phyloP scores from a whole-genome alignment of 495 filamentous ascomycete species.

The Aspergillus diversus region DNA sequence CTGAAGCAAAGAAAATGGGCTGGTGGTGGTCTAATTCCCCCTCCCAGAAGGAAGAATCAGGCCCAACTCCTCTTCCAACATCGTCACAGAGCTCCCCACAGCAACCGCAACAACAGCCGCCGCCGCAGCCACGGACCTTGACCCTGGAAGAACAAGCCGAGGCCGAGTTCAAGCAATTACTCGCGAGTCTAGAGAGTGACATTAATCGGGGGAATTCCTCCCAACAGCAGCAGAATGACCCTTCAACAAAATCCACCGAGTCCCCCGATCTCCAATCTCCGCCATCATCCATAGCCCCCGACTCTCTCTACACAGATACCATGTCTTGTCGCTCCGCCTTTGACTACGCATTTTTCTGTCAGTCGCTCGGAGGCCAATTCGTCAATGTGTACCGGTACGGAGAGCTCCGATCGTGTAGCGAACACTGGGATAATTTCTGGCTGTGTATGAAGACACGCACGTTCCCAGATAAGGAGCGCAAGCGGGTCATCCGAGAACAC shows the following conservation, averaged over 20 bases:
- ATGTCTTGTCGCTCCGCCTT: constrained; percentile 92
- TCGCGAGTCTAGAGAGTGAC: constrained; percentile 51
- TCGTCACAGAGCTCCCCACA: constrained; percentile 16
- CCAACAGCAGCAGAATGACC: constrained; percentile 27
- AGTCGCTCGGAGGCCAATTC: constrained; percentile 88
- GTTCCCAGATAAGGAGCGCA: constrained; percentile 48
- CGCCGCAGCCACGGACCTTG: constrained; percentile 44
- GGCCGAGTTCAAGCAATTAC: constrained; percentile 61
- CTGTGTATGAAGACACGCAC: constrained; percentile 86
- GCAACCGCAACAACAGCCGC: constrained; percentile 5
- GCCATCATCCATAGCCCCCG: constrained; percentile 52
- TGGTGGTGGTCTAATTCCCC: constrained; percentile 50
- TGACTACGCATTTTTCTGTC: constrained; percentile 94
- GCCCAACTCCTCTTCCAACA: constrained; percentile 19
- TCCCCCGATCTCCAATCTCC: constrained; percentile 23
- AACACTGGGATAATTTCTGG: constrained; percentile 90
- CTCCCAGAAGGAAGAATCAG: constrained; percentile 29
- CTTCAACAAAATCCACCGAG: constrained; percentile 19
- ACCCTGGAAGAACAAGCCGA: constrained; percentile 63
- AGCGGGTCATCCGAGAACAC: constrained; percentile 65
- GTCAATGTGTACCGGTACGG: constrained; percentile 86
- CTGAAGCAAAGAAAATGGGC: constrained; percentile 41
- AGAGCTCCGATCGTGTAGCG: constrained; percentile 67
- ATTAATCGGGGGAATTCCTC: constrained; percentile 23
- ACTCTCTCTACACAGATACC: constrained; percentile 70